phyloP scores from a whole-genome alignment of 257 asterid species.

The Solanum clarkiae region DNA sequence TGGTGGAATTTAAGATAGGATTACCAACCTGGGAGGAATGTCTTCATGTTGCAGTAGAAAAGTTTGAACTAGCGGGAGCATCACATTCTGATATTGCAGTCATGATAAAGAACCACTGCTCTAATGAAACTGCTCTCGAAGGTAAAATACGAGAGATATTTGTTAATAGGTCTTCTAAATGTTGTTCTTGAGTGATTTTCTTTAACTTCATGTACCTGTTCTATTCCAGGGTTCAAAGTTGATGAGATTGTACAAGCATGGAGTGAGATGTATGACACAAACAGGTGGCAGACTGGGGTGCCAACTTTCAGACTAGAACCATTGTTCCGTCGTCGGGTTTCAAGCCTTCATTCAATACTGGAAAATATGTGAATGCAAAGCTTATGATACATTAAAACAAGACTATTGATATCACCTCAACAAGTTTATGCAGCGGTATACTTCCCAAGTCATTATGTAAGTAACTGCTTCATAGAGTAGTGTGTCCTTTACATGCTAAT shows the following conservation, averaged over 20 bases:
- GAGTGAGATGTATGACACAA: constrained; percentile 90
- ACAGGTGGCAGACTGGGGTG: constrained; percentile 68
- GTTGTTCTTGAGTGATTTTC: not conserved
- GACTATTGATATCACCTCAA: not conserved
- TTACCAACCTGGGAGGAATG: constrained; percentile 93
- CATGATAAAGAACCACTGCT: constrained; percentile 92
- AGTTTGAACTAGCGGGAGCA: constrained; percentile 87
- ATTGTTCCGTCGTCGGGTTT: constrained; percentile 64
- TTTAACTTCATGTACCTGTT: not conserved
- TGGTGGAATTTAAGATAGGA: constrained; percentile 72
- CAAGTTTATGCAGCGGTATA: not conserved
- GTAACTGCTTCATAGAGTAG: not conserved
- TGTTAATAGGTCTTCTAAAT: not conserved
- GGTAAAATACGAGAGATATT: constrained; percentile 25
- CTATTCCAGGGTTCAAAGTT: constrained; percentile 65
- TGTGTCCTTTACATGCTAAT: not conserved
- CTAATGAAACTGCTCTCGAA: constrained; percentile 84
- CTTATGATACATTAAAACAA: not conserved
- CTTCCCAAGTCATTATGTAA: not conserved
- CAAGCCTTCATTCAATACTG: constrained; percentile 60
- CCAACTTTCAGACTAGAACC: constrained; percentile 69
- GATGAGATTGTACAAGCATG: constrained; percentile 98
- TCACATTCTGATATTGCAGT: constrained; percentile 76
- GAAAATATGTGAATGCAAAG: constrained; percentile 38
- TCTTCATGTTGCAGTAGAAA: constrained; percentile 81